Percentiles rank a stretch among this genome's conserved stretches.
Evolutionary conservation across 179 eudicot species (phyloP).

Genomic region (Drosera spatulata): DNA sequence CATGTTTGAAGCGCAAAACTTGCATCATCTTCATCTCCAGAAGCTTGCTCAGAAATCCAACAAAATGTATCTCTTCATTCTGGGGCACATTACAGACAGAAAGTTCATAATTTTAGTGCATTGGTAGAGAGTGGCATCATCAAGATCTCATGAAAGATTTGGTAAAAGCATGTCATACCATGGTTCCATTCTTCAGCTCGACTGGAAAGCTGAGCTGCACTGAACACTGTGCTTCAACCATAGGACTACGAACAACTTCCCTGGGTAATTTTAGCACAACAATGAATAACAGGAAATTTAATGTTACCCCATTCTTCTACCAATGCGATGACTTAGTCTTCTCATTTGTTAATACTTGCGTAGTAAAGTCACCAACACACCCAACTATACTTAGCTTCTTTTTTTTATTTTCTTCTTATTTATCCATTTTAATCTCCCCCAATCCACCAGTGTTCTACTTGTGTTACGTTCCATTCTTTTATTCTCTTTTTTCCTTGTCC

Average conservation of each 20-base stretch:
- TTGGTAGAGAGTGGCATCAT: neutral
- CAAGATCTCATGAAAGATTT: neutral
- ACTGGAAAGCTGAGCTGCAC: slow-evolving; percentile 89
- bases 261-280: slow-evolving; percentile 20
- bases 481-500: no score
- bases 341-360: no score
- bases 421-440: no score
- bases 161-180: slow-evolving; percentile 31
- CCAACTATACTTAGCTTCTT: no score
- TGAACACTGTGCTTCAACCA: slow-evolving; percentile 95
- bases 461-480: no score
- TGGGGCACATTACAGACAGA: slow-evolving; percentile 6
- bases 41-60: slow-evolving; percentile 82
- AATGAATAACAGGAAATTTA: no score
- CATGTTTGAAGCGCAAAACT: slow-evolving; percentile 84
- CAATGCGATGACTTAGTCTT: neutral
- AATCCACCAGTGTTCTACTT: no score
- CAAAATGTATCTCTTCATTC: slow-evolving; percentile 79
- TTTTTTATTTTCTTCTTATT: no score
- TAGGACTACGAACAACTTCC: slow-evolving; percentile 76
- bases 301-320: no score
- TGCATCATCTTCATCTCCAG: slow-evolving; percentile 82
- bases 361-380: no score
- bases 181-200: slow-evolving; percentile 59
- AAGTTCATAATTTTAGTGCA: neutral